Percentiles rank a stretch among this genome's conserved stretches.
Conservation (phyloP, 371 early-diverging fungal species). For the Mucor irregularis region DNA sequence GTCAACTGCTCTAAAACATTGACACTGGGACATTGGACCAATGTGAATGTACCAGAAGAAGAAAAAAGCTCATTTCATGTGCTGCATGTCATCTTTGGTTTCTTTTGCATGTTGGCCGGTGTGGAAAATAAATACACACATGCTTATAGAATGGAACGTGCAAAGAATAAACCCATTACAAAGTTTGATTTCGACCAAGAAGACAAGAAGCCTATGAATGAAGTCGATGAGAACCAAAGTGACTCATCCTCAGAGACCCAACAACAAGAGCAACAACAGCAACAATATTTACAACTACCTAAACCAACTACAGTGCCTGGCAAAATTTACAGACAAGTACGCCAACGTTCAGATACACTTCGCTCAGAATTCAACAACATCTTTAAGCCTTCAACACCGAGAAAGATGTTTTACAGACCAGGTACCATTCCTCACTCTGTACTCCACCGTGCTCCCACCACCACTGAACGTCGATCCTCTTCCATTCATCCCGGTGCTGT, state of each 20-base stretch:
- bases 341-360: conserved; percentile 32
- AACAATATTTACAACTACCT: not conserved
- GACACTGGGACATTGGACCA: conserved; percentile 54
- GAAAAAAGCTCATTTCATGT: conserved; percentile 24
- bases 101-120: conserved; percentile 32
- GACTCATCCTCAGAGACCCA: not conserved
- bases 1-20: conserved; percentile 64
- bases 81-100: conserved; percentile 28
- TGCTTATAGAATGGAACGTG: conserved; percentile 24
- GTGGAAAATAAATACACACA: conserved; percentile 23
- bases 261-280: conserved; percentile 3
- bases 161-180: conserved; percentile 5
- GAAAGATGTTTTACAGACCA: conserved; percentile 36
- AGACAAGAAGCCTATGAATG: conserved; percentile 11
- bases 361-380: conserved; percentile 34
- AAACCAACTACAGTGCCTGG: not conserved
- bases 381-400: conserved; percentile 13
- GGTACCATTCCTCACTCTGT: conserved; percentile 47
- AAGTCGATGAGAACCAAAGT: conserved; percentile 12
- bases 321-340: conserved; percentile 10
- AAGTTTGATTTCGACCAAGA: conserved; percentile 9
- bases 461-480: conserved; percentile 14
- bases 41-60: conserved; percentile 47
- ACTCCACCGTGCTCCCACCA: conserved; percentile 33
- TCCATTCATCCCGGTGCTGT: conserved; percentile 24